Base-by-base conservation (phyloP, 108 stramenopile genomes). In the Cylindrotheca closterium region DNA sequence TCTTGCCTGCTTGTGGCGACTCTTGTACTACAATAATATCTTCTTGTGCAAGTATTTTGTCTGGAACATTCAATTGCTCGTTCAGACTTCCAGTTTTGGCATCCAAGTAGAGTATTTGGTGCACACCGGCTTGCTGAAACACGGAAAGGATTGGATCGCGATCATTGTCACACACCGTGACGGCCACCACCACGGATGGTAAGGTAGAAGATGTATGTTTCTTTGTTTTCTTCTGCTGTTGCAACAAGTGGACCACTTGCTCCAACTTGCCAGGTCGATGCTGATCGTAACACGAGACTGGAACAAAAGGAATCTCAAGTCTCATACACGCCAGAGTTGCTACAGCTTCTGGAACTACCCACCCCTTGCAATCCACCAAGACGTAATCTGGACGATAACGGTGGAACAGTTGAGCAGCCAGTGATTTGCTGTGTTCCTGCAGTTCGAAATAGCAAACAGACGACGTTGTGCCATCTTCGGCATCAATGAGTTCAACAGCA, bases 261-360 rank as follows among this genome's bases (percentile, higher is more conserved):
- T 62, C 45, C 23, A 79, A 30, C 30, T 68, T 32, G 21, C 60
- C 64, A 1, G 55, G 61, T 30, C 56, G 27, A 26, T 71, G 70
- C 26, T 64, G 67, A 19, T 73, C 62, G 15, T 47, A 34, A 53
- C 68, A 58, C 24, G 70, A 77, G 2, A 70, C 73, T 3, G 78
- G 73, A 69, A 71, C 66, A 54, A 78, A 78, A 8, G 69, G 69
- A 51, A 66, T 30, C 12, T 50, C 15, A 22, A 78, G 55, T 24
- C 77, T 48, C 66, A 78, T 78, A 29, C 77, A 78, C 2, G 77
- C 71, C 55, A 78, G 46, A 23, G 63, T 68, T 2, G 62, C 58
- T 21, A 78, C 71, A 15, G 56, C 62, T 68, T 78, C 77, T 4
- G 77, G 71, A 17, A 37, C 55, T 3, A 55, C 49, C 31, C 26